phyloP scores from a whole-genome alignment of 306 rosid genomes.

The Clitoria ternatea region DNA sequence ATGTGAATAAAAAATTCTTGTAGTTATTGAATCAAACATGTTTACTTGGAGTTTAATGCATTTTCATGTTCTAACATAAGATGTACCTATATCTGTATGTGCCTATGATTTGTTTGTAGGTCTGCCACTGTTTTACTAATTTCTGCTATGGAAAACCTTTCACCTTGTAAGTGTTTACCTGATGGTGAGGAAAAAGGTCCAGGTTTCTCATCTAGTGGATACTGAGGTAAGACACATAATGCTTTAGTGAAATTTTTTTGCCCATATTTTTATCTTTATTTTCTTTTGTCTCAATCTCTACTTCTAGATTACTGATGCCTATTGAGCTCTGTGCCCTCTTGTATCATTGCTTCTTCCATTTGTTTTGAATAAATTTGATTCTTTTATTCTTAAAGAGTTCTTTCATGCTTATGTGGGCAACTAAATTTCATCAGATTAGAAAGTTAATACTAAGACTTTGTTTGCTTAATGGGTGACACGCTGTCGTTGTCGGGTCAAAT shows the following conservation, averaged over 20 bases:
- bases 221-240: slow-evolving; percentile 39
- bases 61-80: background rate
- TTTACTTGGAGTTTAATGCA: background rate
- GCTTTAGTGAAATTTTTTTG: background rate
- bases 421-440: no score
- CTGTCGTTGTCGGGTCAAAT: no score
- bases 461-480: no score
- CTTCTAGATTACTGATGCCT: no score
- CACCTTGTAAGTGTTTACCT: slow-evolving; percentile 53
- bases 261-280: no score
- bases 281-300: no score
- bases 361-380: no score
- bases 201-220: slow-evolving; percentile 51
- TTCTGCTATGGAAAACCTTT: slow-evolving; percentile 33
- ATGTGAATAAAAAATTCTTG: background rate
- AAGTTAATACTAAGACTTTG: no score
- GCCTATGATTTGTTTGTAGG: slow-evolving; percentile 39
- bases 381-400: no score
- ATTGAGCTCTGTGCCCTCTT: no score
- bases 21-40: background rate
- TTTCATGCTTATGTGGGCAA: no score
- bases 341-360: no score
- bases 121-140: slow-evolving; percentile 30
- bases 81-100: background rate
- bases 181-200: slow-evolving; percentile 71